phyloP scores from a whole-genome alignment of 441 rosid species.

The Metrosideros polymorpha region DNA sequence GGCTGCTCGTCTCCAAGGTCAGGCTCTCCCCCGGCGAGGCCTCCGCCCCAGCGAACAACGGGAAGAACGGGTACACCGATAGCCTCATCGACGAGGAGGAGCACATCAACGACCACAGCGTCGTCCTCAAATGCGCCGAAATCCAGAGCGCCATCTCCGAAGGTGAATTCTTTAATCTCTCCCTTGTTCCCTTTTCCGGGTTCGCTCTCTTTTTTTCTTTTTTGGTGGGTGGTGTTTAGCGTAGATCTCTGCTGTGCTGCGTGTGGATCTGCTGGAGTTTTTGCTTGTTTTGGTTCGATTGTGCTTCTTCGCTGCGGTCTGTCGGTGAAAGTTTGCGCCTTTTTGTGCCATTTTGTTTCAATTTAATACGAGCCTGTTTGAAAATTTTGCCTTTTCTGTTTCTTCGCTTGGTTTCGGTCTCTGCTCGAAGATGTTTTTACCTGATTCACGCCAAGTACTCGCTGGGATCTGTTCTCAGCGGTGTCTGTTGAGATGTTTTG shows the following conservation, averaged over 20 bases:
- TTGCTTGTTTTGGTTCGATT: not conserved
- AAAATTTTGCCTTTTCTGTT: not conserved
- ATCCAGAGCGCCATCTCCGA: conserved; percentile 1
- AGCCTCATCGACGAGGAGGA: conserved; percentile 4
- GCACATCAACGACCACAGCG: not conserved
- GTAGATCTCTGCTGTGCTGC: not conserved
- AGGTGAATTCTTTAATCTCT: not conserved
- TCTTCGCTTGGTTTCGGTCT: not conserved
- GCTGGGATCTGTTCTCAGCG: not conserved
- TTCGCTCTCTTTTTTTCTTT: not conserved
- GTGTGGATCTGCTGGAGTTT: not conserved
- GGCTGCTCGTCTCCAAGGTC: not conserved
- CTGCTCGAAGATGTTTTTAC: not conserved
- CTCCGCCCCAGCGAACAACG: not conserved
- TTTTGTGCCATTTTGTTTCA: not conserved
- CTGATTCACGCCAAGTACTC: not conserved
- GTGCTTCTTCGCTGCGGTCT: not conserved
- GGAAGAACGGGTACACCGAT: not conserved
- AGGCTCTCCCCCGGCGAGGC: not conserved
- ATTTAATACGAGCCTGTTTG: not conserved
- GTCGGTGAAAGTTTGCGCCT: not conserved
- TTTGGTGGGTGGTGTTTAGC: not conserved
- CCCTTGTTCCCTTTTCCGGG: not conserved
- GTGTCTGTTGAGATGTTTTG: not conserved
- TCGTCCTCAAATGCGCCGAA: not conserved